Conservation (phyloP, 495 filamentous ascomycete genomes). For the Evernia prunastri region DNA sequence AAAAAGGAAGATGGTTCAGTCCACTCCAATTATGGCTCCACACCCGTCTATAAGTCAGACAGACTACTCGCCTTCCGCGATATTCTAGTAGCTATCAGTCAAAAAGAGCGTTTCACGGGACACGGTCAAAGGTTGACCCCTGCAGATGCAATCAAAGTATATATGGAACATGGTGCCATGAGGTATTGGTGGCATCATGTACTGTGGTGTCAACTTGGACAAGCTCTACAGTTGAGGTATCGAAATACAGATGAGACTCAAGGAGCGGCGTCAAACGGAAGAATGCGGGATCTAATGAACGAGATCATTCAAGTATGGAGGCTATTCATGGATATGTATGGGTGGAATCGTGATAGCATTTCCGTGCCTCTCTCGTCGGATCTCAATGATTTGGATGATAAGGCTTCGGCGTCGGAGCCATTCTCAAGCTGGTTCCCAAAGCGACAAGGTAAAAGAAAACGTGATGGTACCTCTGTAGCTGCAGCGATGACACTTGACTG, state of each 20-base stretch:
- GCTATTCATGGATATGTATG: background rate
- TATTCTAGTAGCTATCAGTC: conserved; percentile 15
- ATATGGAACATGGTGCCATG: conserved; percentile 15
- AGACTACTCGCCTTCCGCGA: conserved; percentile 1
- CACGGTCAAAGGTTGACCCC: conserved; percentile 4
- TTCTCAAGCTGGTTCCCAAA: background rate
- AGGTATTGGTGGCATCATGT: conserved; percentile 19
- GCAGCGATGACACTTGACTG: background rate
- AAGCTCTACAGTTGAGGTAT: conserved; percentile 4
- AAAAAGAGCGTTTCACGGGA: conserved; percentile 9
- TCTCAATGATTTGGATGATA: background rate
- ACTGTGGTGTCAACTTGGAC: conserved; percentile 19
- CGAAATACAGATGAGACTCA: background rate
- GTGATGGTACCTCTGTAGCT: background rate
- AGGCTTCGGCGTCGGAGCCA: background rate
- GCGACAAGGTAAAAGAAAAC: too few species aligned
- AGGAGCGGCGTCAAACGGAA: background rate
- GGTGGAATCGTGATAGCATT: background rate
- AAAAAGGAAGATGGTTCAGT: too few species aligned
- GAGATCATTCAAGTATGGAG: conserved; percentile 13
- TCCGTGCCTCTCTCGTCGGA: background rate
- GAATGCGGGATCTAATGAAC: background rate
- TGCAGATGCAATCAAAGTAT: conserved; percentile 14
- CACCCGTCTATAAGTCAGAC: background rate
- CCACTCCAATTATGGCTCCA: background rate